Evolutionary conservation across 805 yeast genomes (phyloP).

Genomic region (Scheffersomyces coipomensis): DNA sequence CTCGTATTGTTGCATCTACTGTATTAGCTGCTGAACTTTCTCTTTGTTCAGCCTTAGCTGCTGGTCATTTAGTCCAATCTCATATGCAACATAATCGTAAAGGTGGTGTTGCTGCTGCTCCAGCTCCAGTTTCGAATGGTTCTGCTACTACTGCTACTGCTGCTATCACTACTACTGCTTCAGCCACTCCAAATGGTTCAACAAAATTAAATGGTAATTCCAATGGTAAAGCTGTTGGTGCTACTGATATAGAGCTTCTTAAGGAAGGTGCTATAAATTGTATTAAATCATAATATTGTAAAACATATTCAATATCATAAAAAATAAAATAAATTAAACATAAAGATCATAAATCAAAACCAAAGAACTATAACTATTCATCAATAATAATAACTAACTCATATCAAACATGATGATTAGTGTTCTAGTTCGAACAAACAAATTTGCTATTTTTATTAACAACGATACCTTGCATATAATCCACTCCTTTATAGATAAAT

Average conservation of each 20-base stretch:
- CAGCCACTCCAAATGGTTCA: conserved; percentile 1
- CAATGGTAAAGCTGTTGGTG: conserved; percentile 26
- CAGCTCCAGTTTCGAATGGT: conserved; percentile 17
- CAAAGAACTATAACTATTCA: too few species aligned
- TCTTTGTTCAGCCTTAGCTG: conserved; percentile 92
- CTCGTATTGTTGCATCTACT: conserved; percentile 88
- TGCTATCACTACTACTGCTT: background rate
- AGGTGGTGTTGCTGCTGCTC: conserved; percentile 43
- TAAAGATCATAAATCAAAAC: too few species aligned
- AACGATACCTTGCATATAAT: too few species aligned
- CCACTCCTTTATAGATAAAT: too few species aligned
- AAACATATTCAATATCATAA: too few species aligned
- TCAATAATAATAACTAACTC: too few species aligned
- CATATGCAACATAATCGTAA: conserved; percentile 95
- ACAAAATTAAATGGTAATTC: conserved; percentile 2
- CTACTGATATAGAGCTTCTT: conserved; percentile 41
- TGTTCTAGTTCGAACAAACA: too few species aligned
- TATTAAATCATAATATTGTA: conserved; percentile 58
- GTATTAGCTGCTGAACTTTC: conserved; percentile 96
- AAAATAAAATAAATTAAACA: too few species aligned
- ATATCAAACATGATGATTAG: too few species aligned
- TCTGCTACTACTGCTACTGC: conserved; percentile 23
- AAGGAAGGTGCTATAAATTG: conserved; percentile 75
- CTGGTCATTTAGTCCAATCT: conserved; percentile 96
- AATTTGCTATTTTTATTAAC: too few species aligned